A percentile compares a stretch with the other conserved stretches of the same genome.
phyloP scores from a whole-genome alignment of 192 early-diverging fungal species.

The Linnemannia exigua region DNA sequence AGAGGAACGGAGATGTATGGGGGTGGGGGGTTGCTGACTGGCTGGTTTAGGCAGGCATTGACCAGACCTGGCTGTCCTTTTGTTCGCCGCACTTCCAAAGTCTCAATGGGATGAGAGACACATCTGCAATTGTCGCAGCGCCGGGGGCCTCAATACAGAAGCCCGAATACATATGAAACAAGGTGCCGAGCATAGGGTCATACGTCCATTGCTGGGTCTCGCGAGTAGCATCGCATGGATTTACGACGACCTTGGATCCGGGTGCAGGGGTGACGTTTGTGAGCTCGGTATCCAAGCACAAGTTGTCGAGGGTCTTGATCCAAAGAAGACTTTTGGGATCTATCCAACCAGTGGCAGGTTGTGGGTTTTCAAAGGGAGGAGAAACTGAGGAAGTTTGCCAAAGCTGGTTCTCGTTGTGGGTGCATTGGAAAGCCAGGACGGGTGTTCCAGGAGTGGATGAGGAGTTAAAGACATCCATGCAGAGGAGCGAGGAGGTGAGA shows the following conservation, averaged over 20 bases:
- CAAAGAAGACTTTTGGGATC: constrained; percentile 21
- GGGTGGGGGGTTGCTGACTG: neutral
- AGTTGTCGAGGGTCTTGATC: constrained; percentile 47
- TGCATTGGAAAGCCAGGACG: constrained; percentile 25
- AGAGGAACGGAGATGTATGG: neutral
- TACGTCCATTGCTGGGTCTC: constrained; percentile 52
- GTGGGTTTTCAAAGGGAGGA: constrained; percentile 23
- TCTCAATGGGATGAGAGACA: neutral
- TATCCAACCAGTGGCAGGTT: neutral
- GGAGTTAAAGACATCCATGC: constrained; percentile 25
- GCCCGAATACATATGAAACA: constrained; percentile 34
- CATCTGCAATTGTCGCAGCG: neutral
- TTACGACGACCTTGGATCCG: constrained; percentile 28
- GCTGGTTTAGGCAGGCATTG: constrained; percentile 32
- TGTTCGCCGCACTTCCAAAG: constrained; percentile 38
- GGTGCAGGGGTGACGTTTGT: neutral
- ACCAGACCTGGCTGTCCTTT: constrained; percentile 50
- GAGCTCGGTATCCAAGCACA: constrained; percentile 29
- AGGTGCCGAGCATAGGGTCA: constrained; percentile 35
- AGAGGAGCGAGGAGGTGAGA: constrained; percentile 44
- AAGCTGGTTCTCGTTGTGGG: constrained; percentile 31
- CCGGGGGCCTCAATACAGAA: constrained; percentile 37
- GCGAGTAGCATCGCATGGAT: constrained; percentile 25
- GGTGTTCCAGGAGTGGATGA: neutral
- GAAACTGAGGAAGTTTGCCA: constrained; percentile 38